Base-by-base conservation (phyloP, 2,329 filamentous ascomycete species). In the Raffaelea deltoideospora region DNA sequence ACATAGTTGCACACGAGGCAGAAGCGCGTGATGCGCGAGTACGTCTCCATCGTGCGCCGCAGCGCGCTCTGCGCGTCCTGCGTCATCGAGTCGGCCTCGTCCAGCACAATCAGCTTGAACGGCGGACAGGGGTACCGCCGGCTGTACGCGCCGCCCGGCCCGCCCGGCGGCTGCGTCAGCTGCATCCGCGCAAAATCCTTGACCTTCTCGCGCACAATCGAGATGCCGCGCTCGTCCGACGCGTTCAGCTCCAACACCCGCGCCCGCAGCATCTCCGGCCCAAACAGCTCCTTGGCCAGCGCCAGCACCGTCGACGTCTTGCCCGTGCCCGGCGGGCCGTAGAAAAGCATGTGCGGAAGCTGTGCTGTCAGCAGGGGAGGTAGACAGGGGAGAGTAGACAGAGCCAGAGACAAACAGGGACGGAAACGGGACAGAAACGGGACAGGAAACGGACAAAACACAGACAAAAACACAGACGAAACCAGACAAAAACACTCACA, bases 1-100 rank as follows among this genome's bases (percentile, higher is more conserved):
- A 98, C 90, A 51, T 98, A 98, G 60, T 99, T 99, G 62, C 92
- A 98, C 40, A 96, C 88, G 30, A 99, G 67, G 53, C 90, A 96
- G 58, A 99, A 98, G 13, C 90, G 72, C 3, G 90, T 99, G 59
- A 96, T 95, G 51, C 86, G 87, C 56, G 75, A 83, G 59, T 96
- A 96, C 32, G 86, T 93, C 62, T 99, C 90, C 90, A 99, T 99
- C 2, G 90, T 98, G 37, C 92, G 72, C 45, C 90, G 72, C 39
- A 98, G 66, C 5, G 92, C 90, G 41, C 77, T 83, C 63, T 98
- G 90, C 11, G 90, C 90, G 60, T 98, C 92, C 57, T 96, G 88
- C 28, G 90, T 98, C 88, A 99, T 96, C 47, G 81, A 90, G 56
- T 99, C 90, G 47, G 90, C 90, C 63, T 98, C 90, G 58, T 98